Percentiles rank a stretch among this genome's conserved stretches.
These are phyloP conservation scores for Eimeria acervulina DNA, from an alignment of 169 alveolate genomes.

Conservation along the genomic window DNA sequence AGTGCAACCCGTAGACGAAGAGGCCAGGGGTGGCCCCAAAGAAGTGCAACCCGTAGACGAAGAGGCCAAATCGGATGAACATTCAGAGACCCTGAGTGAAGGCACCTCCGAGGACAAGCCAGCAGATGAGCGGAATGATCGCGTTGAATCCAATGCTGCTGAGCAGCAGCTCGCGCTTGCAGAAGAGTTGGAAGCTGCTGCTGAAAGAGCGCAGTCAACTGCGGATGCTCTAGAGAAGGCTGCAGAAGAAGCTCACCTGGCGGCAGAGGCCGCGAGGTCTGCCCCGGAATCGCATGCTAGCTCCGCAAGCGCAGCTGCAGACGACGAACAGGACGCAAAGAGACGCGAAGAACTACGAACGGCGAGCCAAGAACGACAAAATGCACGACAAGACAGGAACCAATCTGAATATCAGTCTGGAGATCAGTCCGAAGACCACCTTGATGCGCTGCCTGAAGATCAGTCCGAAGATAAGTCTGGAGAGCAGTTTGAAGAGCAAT, in stretches of 20 bases:
- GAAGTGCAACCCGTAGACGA: neutral
- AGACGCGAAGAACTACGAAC: neutral
- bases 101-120: neutral
- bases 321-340: neutral
- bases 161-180: constrained; percentile 23
- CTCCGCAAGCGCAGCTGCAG: neutral
- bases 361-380: too few relatives aligned
- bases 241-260: constrained; percentile 20
- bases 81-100: neutral
- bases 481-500: neutral
- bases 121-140: neutral
- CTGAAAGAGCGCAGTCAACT: constrained; percentile 39
- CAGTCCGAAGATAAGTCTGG: neutral
- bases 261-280: constrained; percentile 47
- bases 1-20: neutral
- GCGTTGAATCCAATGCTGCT: neutral
- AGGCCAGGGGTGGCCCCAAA: neutral
- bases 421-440: neutral
- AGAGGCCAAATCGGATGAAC: neutral
- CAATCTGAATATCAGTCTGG: neutral
- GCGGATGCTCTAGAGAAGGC: constrained; percentile 62
- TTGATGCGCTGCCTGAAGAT: neutral
- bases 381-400: neutral
- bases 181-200: constrained; percentile 46
- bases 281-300: neutral